phyloP scores from a whole-genome alignment of 208 protist genomes.

The Crithidia fasciculata region DNA sequence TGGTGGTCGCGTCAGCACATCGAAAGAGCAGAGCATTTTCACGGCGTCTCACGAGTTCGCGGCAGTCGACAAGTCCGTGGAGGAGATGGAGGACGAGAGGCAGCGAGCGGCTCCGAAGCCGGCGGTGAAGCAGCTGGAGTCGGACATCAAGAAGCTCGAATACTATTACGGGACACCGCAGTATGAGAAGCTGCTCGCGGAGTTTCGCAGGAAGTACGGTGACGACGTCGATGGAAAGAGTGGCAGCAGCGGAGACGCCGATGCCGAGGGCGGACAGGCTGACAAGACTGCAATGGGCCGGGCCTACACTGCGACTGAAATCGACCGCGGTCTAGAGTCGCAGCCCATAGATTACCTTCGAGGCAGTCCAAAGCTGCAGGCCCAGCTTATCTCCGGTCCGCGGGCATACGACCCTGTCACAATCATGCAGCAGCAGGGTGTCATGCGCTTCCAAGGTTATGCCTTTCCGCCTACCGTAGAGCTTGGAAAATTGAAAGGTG shows the following conservation, averaged over 20 bases:
- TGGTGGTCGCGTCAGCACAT: slow-evolving; percentile 1
- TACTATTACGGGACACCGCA: slow-evolving; percentile 83
- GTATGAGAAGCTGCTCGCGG: slow-evolving; percentile 65
- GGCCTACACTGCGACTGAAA: slow-evolving; percentile 64
- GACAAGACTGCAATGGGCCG: slow-evolving; percentile 10
- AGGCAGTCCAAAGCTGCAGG: slow-evolving; percentile 59
- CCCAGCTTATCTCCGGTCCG: slow-evolving; percentile 65
- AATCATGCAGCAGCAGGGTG: slow-evolving; percentile 81
- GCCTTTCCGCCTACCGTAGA: slow-evolving; percentile 82
- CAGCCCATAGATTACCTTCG: slow-evolving; percentile 87
- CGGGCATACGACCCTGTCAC: slow-evolving; percentile 77
- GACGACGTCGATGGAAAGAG: slow-evolving; percentile 11
- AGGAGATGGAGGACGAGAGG: slow-evolving; percentile 27
- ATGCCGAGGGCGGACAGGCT: slow-evolving; percentile 4
- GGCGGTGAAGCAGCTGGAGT: slow-evolving; percentile 54
- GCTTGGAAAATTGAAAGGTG: slow-evolving; percentile 77
- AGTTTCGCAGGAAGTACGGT: slow-evolving; percentile 75
- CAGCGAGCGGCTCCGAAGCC: slow-evolving; percentile 22
- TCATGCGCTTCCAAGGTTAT: slow-evolving; percentile 86
- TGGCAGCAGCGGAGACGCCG: not conserved
- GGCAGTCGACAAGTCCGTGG: slow-evolving; percentile 19
- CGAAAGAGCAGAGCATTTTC: slow-evolving; percentile 40
- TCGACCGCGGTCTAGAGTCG: slow-evolving; percentile 56
- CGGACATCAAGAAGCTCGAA: slow-evolving; percentile 83
- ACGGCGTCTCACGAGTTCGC: slow-evolving; percentile 34